Evolutionary conservation across 225 moss, liverwort and hornwort genomes (phyloP), one percentile per base, ranked within the genome.

Genomic region (Climacium dendroides): DNA sequence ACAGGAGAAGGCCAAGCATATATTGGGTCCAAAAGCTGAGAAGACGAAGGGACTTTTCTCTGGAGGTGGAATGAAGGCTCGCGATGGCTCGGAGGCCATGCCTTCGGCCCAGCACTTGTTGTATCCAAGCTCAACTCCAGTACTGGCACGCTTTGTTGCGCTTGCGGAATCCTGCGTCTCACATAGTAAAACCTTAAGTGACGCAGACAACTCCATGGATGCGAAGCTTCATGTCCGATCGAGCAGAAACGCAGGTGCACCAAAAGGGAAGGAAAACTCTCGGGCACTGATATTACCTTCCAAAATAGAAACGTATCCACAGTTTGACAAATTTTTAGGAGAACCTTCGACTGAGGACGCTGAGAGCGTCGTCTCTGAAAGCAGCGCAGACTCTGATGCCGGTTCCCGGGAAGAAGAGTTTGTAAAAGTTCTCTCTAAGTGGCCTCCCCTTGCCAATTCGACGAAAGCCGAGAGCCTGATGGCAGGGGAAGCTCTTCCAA

Each of bases 321-420:
- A 62, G 32, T 78, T 90, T 28, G 89, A 87, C 32, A 61, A 26
- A 34, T 85, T 59, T 17, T 86, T 83, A 66, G 30, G 70, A 54
- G 60, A 66, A 45, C 86, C 75, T 62, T 86, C 90, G 47, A 61
- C 67, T 80, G 50, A 80, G 25, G 83, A 89, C 82, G 35, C 35
- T 79, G 83, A 92, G 89, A 87, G 80, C 88, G 83, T 92, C 64
- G 61, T 91, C 83, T 84, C 93, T 87, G 89, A 91, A 92, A 78
- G 91, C 91, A 75, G 88, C 87, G 85, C 90, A 80, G 79, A 93
- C 82, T 82, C 93, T 87, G 84, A 89, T 70, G 88, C 89, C 28
- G 45, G 84, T 74, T 86, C 88, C 72, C 85, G 89, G 54, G 95
- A 95, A 72, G 92, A 89, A 41, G 93, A 94, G 53, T 83, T 91